Evolutionary conservation across 2,329 filamentous ascomycete genomes (phyloP).

Genomic region (Epichloe brachyelytri): DNA sequence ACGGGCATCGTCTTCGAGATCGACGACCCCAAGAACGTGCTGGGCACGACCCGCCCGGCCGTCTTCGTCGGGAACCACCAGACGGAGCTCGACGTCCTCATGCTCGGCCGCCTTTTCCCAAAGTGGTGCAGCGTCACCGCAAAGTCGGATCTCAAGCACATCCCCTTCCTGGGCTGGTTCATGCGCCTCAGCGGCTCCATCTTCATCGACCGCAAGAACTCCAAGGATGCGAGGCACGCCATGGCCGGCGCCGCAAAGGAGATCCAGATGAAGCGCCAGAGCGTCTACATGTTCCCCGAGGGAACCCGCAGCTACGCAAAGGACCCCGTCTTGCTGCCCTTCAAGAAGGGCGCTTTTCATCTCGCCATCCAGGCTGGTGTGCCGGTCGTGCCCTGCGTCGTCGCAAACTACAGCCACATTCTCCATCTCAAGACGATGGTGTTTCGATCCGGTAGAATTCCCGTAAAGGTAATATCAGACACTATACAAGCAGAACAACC

Average conservation of each 20-base stretch:
- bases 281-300: constrained; percentile 81
- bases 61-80: constrained; percentile 95
- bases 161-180: constrained; percentile 90
- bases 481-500: no score
- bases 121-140: constrained; percentile 86
- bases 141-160: constrained; percentile 67
- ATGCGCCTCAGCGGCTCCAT: constrained; percentile 79
- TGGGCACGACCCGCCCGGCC: constrained; percentile 59
- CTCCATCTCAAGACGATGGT: constrained; percentile 49
- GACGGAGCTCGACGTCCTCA: constrained; percentile 85
- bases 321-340: constrained; percentile 73
- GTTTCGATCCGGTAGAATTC: constrained; percentile 58
- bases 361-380: constrained; percentile 88
- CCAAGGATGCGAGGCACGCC: constrained; percentile 66
- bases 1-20: constrained; percentile 72
- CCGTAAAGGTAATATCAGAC: constrained; percentile 49
- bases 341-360: constrained; percentile 98
- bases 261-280: constrained; percentile 61
- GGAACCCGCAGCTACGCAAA: constrained; percentile 83
- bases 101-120: constrained; percentile 82
- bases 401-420: constrained; percentile 67
- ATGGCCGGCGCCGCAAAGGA: constrained; percentile 73
- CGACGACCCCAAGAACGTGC: constrained; percentile 49
- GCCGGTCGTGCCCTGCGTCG: constrained; percentile 76
- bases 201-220: constrained; percentile 88